These are phyloP conservation scores for Podila verticillata DNA, from an alignment of 192 early-diverging fungal genomes.

Conservation along the genomic window DNA sequence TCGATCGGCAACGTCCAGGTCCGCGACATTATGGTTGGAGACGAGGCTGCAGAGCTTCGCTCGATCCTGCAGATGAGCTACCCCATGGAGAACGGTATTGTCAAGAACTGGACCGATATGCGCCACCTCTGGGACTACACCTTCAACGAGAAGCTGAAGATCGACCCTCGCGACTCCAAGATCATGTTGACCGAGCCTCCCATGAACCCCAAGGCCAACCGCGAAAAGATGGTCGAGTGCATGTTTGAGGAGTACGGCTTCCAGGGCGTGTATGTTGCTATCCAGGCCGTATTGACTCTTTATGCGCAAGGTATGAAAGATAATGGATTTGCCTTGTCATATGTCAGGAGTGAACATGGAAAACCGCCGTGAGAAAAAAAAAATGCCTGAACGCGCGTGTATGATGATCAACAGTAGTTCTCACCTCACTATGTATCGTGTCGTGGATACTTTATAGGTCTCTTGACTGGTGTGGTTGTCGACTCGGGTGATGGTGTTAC, in stretches of 20 bases:
- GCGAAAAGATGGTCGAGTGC: slow-evolving; percentile 90
- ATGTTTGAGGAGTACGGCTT: slow-evolving; percentile 99
- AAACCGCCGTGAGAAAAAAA: too few relatives aligned
- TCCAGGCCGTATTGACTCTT: slow-evolving; percentile 97
- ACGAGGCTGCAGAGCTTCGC: slow-evolving; percentile 92
- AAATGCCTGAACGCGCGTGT: too few relatives aligned
- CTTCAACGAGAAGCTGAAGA: slow-evolving; percentile 90
- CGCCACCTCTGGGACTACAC: slow-evolving; percentile 98
- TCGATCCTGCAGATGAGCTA: slow-evolving; percentile 94
- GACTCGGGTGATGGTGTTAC: slow-evolving; percentile 99
- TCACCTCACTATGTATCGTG: not conserved
- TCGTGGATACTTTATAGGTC: slow-evolving; percentile 53
- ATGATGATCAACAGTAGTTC: not conserved
- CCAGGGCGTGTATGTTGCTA: slow-evolving; percentile 91
- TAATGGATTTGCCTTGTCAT: too few relatives aligned
- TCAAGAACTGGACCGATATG: slow-evolving; percentile 98
- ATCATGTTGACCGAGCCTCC: slow-evolving; percentile 97
- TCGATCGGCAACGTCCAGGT: slow-evolving; percentile 78
- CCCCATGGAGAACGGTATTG: slow-evolving; percentile 99
- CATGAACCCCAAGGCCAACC: slow-evolving; percentile 92
- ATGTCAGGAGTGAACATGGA: too few relatives aligned
- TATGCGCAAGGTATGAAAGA: slow-evolving; percentile 89
- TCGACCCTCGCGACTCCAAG: slow-evolving; percentile 90
- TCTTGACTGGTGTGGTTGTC: slow-evolving; percentile 96
- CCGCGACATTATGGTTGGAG: slow-evolving; percentile 98